Percentiles rank a stretch among this genome's conserved stretches.
Evolutionary conservation across 192 early-diverging fungal genomes (phyloP).

Genomic region (Umbelopsis isabellina): DNA sequence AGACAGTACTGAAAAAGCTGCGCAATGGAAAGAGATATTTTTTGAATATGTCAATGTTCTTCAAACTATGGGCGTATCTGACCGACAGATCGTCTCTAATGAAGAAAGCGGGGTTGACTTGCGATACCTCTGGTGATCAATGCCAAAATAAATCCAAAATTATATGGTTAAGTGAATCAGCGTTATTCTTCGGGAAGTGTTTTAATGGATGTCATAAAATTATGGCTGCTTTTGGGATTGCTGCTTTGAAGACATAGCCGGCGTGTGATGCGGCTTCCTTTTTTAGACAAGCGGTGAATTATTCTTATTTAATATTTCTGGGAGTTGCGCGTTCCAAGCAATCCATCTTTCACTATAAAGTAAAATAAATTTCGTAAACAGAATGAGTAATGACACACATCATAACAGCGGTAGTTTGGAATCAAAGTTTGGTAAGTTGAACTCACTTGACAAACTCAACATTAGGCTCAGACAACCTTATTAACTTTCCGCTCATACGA

Average conservation of each 20-base stretch:
- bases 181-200: no score
- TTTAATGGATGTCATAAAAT: no score
- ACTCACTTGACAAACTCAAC: background rate
- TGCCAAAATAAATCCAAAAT: background rate
- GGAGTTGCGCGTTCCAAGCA: background rate
- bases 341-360: background rate
- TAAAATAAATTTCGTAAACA: constrained; percentile 5
- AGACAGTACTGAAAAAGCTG: background rate
- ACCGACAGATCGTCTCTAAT: background rate
- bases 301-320: background rate
- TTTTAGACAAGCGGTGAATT: constrained; percentile 20
- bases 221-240: no score
- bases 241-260: background rate
- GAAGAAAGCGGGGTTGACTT: constrained; percentile 9
- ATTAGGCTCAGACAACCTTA: background rate
- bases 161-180: no score
- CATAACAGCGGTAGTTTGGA: constrained; percentile 63
- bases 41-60: constrained; percentile 13
- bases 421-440: constrained; percentile 66
- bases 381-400: constrained; percentile 46
- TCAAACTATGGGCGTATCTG: constrained; percentile 1
- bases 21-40: background rate
- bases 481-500: constrained; percentile 18
- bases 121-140: constrained; percentile 3
- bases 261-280: background rate